Percentiles rank a stretch among this genome's conserved stretches.
These are phyloP conservation scores for Vanrija humicola DNA, from an alignment of 1,284 basidiomycete genomes.

Conservation along the genomic window DNA sequence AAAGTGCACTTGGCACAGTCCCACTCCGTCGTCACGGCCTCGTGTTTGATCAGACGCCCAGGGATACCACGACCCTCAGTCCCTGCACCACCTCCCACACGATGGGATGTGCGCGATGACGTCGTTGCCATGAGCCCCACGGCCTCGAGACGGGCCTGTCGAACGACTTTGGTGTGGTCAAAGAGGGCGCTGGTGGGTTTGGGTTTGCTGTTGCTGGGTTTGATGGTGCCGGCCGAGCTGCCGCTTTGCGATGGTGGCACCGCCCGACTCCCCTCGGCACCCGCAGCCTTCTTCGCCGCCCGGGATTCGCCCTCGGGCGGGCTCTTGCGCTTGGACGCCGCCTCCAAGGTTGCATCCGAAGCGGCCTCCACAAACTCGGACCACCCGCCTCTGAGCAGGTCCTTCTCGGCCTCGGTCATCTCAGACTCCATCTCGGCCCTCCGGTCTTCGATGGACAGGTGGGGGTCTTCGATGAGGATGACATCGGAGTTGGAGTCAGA, in stretches of 20 bases:
- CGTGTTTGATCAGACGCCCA: slow-evolving; percentile 2
- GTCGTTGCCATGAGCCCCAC: slow-evolving; percentile 18
- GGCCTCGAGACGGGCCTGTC: slow-evolving; percentile 21
- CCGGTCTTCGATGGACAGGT: slow-evolving; percentile 23
- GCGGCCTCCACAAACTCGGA: slow-evolving; percentile 5
- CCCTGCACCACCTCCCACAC: not conserved
- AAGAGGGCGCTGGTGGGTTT: not conserved
- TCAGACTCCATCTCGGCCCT: slow-evolving; percentile 37
- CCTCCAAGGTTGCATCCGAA: no score
- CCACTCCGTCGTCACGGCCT: slow-evolving; percentile 2
- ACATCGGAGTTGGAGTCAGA: slow-evolving; percentile 9
- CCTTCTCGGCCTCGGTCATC: slow-evolving; percentile 33
- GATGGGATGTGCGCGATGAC: not conserved
- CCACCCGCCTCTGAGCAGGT: not conserved
- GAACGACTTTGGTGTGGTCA: slow-evolving; percentile 1
- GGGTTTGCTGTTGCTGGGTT: no score
- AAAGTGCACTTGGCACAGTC: slow-evolving; percentile 35
- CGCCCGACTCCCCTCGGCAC: not conserved
- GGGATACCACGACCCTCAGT: not conserved
- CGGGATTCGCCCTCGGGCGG: not conserved
- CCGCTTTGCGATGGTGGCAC: not conserved
- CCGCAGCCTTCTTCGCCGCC: not conserved
- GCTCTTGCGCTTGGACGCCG: not conserved
- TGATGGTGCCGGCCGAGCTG: not conserved
- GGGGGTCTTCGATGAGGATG: slow-evolving; percentile 27